These are phyloP conservation scores for Drechslerella dactyloides DNA, from an alignment of 2,329 filamentous ascomycete species.

Conservation along the genomic window DNA sequence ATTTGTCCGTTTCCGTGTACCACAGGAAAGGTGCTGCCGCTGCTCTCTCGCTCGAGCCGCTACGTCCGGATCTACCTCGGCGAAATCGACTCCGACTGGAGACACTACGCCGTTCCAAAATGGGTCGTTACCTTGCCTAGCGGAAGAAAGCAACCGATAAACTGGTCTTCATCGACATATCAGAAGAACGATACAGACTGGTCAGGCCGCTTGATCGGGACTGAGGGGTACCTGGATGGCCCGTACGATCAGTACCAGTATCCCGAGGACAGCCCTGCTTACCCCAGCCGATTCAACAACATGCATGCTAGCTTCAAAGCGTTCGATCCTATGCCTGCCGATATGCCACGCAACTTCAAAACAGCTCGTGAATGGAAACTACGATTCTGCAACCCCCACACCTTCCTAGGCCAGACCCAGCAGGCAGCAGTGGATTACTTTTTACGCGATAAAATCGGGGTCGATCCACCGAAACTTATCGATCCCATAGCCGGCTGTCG, in stretches of 20 bases:
- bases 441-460: conserved; percentile 10
- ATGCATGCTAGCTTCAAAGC: conserved; percentile 41
- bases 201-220: conserved; percentile 37
- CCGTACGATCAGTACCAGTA: conserved; percentile 48
- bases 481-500: conserved; percentile 25
- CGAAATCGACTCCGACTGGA: conserved; percentile 47
- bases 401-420: conserved; percentile 41
- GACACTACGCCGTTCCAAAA: conserved; percentile 41
- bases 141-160: conserved; percentile 39
- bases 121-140: conserved; percentile 46
- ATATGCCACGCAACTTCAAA: conserved; percentile 22
- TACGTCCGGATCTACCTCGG: conserved; percentile 44
- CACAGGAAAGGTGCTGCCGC: conserved; percentile 36
- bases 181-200: conserved; percentile 38
- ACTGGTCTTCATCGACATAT: conserved; percentile 33
- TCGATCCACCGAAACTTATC: conserved; percentile 25
- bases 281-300: conserved; percentile 21
- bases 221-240: conserved; percentile 35
- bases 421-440: conserved; percentile 47
- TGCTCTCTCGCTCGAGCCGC: conserved; percentile 38
- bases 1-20: conserved; percentile 4
- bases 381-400: conserved; percentile 46
- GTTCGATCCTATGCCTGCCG: conserved; percentile 44
- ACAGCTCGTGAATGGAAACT: conserved; percentile 41
- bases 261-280: conserved; percentile 11